A percentile compares a stretch with the other conserved stretches of the same genome.
Evolutionary conservation across 768 basidiomycete genomes (phyloP).

Genomic region (Serendipita sp.): DNA sequence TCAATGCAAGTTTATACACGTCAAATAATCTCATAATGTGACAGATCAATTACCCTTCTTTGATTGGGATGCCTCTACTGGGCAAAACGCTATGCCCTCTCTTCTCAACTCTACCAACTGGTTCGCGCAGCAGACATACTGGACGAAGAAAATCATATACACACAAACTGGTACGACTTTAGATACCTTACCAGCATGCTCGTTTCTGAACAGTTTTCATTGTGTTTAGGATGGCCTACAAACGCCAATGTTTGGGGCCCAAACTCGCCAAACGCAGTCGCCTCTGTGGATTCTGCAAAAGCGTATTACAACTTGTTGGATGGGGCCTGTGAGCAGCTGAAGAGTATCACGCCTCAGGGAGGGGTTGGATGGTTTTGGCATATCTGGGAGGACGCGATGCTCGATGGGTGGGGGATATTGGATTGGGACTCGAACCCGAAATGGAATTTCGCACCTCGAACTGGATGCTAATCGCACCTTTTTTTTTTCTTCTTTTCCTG

Average conservation of each 20-base stretch:
- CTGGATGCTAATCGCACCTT: neutral
- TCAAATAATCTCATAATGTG: neutral
- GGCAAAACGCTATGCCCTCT: conserved; percentile 5
- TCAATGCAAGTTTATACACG: neutral
- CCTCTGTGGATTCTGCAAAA: conserved; percentile 11
- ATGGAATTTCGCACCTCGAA: neutral
- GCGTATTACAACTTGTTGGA: conserved; percentile 13
- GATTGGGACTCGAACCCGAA: neutral
- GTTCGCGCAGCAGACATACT: neutral
- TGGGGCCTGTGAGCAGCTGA: neutral
- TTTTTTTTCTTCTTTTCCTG: too few species aligned
- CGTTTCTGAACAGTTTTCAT: neutral
- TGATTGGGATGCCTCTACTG: conserved; percentile 9
- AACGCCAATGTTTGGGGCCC: conserved; percentile 14
- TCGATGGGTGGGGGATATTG: neutral
- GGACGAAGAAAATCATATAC: neutral
- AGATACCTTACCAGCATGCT: neutral
- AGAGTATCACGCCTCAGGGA: neutral
- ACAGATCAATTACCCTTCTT: conserved; percentile 11
- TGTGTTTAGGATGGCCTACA: conserved; percentile 14
- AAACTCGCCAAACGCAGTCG: conserved; percentile 13
- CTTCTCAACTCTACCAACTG: neutral
- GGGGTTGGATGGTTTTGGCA: neutral
- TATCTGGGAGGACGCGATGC: neutral
- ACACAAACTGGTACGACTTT: neutral